phyloP scores from a whole-genome alignment of 2,329 filamentous ascomycete species.

The Pseudogymnoascus sp. region DNA sequence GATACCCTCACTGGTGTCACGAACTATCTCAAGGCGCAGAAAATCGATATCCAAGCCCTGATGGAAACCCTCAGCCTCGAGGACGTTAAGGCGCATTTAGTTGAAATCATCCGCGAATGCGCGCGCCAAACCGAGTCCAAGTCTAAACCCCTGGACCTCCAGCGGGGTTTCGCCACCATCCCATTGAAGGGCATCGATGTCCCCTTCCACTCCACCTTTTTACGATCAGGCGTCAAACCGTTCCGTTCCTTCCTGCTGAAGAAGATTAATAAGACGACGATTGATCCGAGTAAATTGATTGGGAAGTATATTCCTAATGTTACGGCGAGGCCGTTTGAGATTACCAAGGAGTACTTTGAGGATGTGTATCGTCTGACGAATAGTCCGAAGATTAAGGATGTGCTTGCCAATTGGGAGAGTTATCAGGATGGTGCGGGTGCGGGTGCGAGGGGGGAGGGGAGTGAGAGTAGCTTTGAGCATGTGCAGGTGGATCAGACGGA shows the following conservation, averaged over 20 bases:
- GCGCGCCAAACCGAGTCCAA: slow-evolving; percentile 82
- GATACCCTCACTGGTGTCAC: slow-evolving; percentile 59
- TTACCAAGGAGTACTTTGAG: slow-evolving; percentile 99
- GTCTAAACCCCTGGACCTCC: slow-evolving; percentile 76
- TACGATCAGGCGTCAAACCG: slow-evolving; percentile 96
- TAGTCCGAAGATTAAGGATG: slow-evolving; percentile 29
- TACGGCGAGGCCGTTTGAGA: slow-evolving; percentile 86
- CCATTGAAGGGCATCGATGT: slow-evolving; percentile 96
- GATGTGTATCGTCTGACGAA: slow-evolving; percentile 95
- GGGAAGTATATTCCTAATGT: slow-evolving; percentile 99
- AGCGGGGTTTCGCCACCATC: slow-evolving; percentile 95
- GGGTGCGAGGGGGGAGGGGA: neutral
- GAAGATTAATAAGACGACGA: slow-evolving; percentile 99
- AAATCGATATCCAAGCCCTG: slow-evolving; percentile 92
- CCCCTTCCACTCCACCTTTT: slow-evolving; percentile 97
- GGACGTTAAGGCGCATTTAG: slow-evolving; percentile 80
- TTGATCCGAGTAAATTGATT: slow-evolving; percentile 91
- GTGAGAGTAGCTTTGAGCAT: slow-evolving; percentile 5
- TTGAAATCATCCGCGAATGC: slow-evolving; percentile 83
- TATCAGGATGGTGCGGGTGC: slow-evolving; percentile 29
- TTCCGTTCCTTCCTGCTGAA: slow-evolving; percentile 97
- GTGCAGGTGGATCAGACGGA: neutral
- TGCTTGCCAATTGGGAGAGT: slow-evolving; percentile 30
- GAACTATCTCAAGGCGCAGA: slow-evolving; percentile 93
- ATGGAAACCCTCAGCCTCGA: slow-evolving; percentile 80